Percentiles rank a stretch among this genome's conserved stretches.
Conservation (phyloP, 257 asterid species). For the Solanum commersonii region DNA sequence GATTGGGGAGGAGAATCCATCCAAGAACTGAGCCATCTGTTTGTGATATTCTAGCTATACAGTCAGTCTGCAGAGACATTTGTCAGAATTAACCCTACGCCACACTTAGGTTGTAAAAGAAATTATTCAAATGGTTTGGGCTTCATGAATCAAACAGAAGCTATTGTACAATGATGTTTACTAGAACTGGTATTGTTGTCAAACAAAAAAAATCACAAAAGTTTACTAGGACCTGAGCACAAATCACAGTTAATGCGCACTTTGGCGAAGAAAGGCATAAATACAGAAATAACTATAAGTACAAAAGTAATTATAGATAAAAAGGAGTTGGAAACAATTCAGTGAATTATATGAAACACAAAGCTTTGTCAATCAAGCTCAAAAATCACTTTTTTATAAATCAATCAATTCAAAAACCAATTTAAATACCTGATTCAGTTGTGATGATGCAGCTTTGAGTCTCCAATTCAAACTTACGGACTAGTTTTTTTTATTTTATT, state of each 20-base stretch:
- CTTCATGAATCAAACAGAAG: not conserved
- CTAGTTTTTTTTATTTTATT: not conserved
- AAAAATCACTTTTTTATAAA: not conserved
- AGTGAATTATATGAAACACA: not conserved
- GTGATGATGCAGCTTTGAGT: not conserved
- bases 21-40: slow-evolving; percentile 59
- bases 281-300: not conserved
- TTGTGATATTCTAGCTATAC: slow-evolving; percentile 81
- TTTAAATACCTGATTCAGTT: not conserved
- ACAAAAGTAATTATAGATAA: not conserved
- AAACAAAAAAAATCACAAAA: not conserved
- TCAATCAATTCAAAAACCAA: not conserved
- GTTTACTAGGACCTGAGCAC: not conserved
- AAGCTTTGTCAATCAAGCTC: not conserved
- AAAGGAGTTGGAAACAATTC: not conserved
- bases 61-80: slow-evolving; percentile 53
- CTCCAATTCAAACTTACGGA: not conserved
- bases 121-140: not conserved
- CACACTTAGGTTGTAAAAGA: not conserved
- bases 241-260: not conserved
- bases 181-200: not conserved
- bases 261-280: not conserved
- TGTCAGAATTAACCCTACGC: not conserved
- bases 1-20: slow-evolving; percentile 75
- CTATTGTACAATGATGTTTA: not conserved